phyloP scores from a whole-genome alignment of 2,329 filamentous ascomycete genomes.

The Sporothrix sp. region DNA sequence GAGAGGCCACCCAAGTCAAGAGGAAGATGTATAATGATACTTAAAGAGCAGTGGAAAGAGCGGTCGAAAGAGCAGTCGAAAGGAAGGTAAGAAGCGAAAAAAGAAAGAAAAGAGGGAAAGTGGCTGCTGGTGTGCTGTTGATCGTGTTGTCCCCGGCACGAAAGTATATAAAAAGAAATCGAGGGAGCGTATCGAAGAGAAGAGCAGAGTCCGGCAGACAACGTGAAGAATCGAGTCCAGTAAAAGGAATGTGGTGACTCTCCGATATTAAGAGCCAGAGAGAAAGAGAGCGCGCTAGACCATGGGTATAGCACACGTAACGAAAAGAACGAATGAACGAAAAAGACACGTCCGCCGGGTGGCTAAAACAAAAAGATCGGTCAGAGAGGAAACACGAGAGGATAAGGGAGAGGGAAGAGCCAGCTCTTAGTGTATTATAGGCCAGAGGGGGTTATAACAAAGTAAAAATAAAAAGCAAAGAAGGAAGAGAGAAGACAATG shows the following conservation, averaged over 20 bases:
- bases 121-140: conserved; percentile 8
- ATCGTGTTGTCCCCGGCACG: background rate
- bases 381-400: conserved; percentile 15
- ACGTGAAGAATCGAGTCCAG: conserved; percentile 4
- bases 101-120: background rate
- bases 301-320: conserved; percentile 21
- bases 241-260: conserved; percentile 36
- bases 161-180: background rate
- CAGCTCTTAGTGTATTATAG: conserved; percentile 45
- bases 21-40: conserved; percentile 10
- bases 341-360: conserved; percentile 9
- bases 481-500: background rate
- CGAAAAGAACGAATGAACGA: background rate
- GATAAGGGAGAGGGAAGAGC: conserved; percentile 33
- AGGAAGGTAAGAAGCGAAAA: background rate
- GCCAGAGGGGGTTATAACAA: conserved; percentile 32
- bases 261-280: conserved; percentile 29
- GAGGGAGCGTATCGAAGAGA: background rate
- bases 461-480: conserved; percentile 3
- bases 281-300: conserved; percentile 29
- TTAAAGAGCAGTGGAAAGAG: background rate
- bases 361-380: background rate
- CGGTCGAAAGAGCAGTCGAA: background rate
- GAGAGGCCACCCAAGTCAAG: too few relatives aligned
- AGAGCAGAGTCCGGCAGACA: too few relatives aligned